phyloP scores from a whole-genome alignment of 2,329 filamentous ascomycete species.

The Samsoniella hepiali region DNA sequence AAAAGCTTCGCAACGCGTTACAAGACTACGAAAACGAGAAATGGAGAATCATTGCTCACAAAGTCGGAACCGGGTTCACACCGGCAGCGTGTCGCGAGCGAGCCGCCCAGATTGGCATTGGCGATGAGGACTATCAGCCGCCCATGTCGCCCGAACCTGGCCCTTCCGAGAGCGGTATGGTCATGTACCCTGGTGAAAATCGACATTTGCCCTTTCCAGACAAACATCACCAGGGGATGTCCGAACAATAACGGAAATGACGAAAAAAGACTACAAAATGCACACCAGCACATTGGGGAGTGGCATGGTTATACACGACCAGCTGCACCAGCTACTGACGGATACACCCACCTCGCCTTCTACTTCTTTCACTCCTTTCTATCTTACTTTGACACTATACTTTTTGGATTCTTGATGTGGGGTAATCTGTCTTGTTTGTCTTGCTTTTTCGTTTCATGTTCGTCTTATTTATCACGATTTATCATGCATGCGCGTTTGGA shows the following conservation, averaged over 20 bases:
- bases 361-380: constrained; percentile 12
- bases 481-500: neutral
- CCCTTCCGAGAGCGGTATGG: constrained; percentile 14
- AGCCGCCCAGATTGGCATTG: constrained; percentile 56
- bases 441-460: neutral
- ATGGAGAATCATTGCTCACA: constrained; percentile 88
- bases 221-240: constrained; percentile 12
- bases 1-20: constrained; percentile 72
- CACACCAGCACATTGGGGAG: neutral
- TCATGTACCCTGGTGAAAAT: constrained; percentile 13
- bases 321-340: neutral
- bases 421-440: neutral
- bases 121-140: constrained; percentile 48
- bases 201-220: constrained; percentile 17
- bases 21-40: constrained; percentile 88
- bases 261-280: neutral
- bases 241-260: constrained; percentile 3
- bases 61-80: constrained; percentile 86
- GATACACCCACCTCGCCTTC: constrained; percentile 1
- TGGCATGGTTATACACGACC: neutral
- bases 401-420: neutral
- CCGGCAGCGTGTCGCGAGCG: constrained; percentile 83
- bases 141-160: constrained; percentile 45
- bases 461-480: neutral
- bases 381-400: neutral